phyloP scores from a whole-genome alignment of 306 rosid species.

The Cicer chorassanicum region DNA sequence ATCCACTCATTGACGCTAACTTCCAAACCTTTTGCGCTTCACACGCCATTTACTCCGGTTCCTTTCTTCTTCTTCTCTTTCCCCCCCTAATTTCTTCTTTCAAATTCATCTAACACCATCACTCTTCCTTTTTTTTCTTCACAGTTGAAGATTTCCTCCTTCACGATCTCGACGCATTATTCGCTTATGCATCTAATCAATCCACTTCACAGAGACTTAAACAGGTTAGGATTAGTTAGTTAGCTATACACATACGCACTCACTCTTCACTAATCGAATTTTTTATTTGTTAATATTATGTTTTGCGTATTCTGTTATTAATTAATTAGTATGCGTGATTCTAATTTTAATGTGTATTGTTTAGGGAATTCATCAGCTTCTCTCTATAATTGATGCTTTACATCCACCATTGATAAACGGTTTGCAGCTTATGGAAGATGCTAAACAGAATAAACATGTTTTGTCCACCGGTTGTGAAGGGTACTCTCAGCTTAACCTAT shows the following conservation, averaged over 20 bases:
- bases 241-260: background rate
- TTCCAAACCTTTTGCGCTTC: slow-evolving; percentile 53
- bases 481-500: slow-evolving; percentile 45
- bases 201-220: slow-evolving; percentile 40
- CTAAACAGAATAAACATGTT: slow-evolving; percentile 50
- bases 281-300: background rate
- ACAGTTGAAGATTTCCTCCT: slow-evolving; percentile 83
- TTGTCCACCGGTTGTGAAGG: slow-evolving; percentile 74
- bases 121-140: slow-evolving; percentile 26
- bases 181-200: slow-evolving; percentile 41
- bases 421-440: slow-evolving; percentile 52
- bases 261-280: background rate
- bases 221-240: slow-evolving; percentile 57
- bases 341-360: slow-evolving; percentile 4
- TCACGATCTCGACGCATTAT: slow-evolving; percentile 54
- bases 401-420: slow-evolving; percentile 51
- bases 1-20: slow-evolving; percentile 47
- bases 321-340: slow-evolving; percentile 17
- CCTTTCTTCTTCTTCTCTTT: background rate
- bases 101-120: slow-evolving; percentile 1
- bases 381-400: slow-evolving; percentile 44
- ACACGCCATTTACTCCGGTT: slow-evolving; percentile 51
- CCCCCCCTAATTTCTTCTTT: background rate
- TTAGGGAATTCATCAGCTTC: slow-evolving; percentile 53
- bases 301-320: slow-evolving; percentile 3